These are phyloP conservation scores for Coelastrella sp. DNA, from an alignment of 139 green algal genomes.

Conservation along the genomic window DNA sequence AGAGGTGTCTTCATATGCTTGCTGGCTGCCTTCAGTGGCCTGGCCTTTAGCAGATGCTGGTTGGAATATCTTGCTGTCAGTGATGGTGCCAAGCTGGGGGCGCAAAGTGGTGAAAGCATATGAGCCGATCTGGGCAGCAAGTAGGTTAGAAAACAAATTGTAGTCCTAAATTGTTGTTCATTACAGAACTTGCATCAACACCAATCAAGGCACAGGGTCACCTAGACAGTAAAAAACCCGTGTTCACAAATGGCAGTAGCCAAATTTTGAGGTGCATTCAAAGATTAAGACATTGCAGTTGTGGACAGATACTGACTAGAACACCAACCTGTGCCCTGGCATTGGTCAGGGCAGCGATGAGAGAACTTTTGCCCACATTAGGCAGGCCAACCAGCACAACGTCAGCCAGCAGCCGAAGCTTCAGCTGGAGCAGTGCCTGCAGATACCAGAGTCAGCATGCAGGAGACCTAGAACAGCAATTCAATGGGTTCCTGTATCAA, in stretches of 20 bases:
- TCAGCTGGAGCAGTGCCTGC: slow-evolving; percentile 53
- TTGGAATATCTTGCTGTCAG: neutral
- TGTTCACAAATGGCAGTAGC: no score
- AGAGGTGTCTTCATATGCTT: neutral
- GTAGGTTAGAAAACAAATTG: no score
- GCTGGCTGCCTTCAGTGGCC: neutral
- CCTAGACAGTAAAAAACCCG: no score
- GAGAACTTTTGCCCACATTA: slow-evolving; percentile 80
- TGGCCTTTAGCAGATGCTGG: neutral
- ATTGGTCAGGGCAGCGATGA: slow-evolving; percentile 67
- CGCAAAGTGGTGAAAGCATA: slow-evolving; percentile 89
- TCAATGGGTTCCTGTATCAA: neutral
- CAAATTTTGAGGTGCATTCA: no score
- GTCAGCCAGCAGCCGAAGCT: slow-evolving; percentile 66
- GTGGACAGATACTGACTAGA: no score
- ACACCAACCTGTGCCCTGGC: slow-evolving; percentile 63
- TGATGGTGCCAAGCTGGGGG: slow-evolving; percentile 78
- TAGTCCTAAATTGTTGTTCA: no score
- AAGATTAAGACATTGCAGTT: neutral
- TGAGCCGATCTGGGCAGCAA: slow-evolving; percentile 62
- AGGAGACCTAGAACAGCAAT: neutral
- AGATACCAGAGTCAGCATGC: neutral
- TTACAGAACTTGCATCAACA: neutral
- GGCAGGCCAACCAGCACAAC: slow-evolving; percentile 74
- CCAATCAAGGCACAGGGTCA: neutral